Evolutionary conservation across 2,329 filamentous ascomycete species (phyloP), one percentile per base, ranked within the genome.

Genomic region (Neonectria coccinea): DNA sequence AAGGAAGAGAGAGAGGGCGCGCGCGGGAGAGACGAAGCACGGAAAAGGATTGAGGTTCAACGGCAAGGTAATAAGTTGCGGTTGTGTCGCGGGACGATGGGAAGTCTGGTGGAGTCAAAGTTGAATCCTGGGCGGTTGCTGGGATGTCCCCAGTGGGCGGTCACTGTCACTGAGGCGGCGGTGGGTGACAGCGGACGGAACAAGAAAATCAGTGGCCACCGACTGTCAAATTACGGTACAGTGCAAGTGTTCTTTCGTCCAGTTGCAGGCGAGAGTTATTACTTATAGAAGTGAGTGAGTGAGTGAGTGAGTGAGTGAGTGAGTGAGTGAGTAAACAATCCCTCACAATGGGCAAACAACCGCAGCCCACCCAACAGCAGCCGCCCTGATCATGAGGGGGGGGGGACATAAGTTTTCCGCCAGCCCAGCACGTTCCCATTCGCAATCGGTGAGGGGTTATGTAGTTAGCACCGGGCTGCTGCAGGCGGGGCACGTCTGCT

Each of bases 81-180:
- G 52, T 56, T 55, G 58, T 56, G 59, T 62, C 44, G 53, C 53
- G 59, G 53, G 54, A 62, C 47, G 33, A 25, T 10, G 29, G 29
- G 29, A 9, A 29, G 29, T 29, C 29, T 52, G 47, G 59, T 62
- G 59, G 59, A 54, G 59, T 62, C 59, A 29, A 47, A 41, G 59
- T 62, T 57, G 53, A 57, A 56, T 53, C 59, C 45, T 47, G 54
- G 58, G 58, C 44, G 27, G 33, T 42, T 54, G 51, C 52, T 50
- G 36, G 58, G 51, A 51, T 56, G 25, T 27, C 27, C 47, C 47
- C 27, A 27, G 39, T 18, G 39, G 39, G 39, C 39, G 39, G 39
- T 41, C 39, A 41, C 39, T 41, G 39, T 41, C 39, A 41, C 39
- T 41, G 39, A 41, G 16, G 39, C 39, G 33, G 16, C 16, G 51